phyloP scores from a whole-genome alignment of 2,329 filamentous ascomycete genomes.

The Dothistroma pini region DNA sequence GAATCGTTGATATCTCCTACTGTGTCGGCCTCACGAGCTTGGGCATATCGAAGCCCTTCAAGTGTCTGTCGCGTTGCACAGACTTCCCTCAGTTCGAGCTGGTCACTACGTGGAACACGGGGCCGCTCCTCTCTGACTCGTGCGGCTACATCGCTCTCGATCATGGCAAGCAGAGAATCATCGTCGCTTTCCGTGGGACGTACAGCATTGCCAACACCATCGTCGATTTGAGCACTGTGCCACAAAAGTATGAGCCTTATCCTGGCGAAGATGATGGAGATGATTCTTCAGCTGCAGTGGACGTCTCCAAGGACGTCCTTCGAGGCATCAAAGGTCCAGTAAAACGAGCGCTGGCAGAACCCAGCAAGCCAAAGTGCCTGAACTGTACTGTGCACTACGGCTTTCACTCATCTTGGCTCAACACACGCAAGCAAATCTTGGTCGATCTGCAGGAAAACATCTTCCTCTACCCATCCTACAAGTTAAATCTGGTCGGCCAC shows the following conservation, averaged over 20 bases:
- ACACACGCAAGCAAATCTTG: conserved; percentile 67
- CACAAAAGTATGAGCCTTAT: conserved; percentile 89
- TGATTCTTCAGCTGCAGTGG: conserved; percentile 18
- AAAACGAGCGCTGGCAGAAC: conserved; percentile 26
- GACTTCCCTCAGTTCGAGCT: conserved; percentile 81
- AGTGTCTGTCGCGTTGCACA: conserved; percentile 76
- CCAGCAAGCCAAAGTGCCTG: conserved; percentile 56
- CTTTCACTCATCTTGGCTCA: conserved; percentile 80
- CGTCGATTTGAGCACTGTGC: conserved; percentile 81
- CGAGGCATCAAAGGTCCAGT: conserved; percentile 10
- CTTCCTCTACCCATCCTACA: conserved; percentile 63
- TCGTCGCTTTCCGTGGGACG: conserved; percentile 89
- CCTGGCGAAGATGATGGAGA: conserved; percentile 50
- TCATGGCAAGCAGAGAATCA: conserved; percentile 62
- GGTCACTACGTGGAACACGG: conserved; percentile 84
- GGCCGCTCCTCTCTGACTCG: conserved; percentile 78
- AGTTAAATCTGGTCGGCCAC: conserved; percentile 79
- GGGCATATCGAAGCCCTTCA: conserved; percentile 78
- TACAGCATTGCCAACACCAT: conserved; percentile 93
- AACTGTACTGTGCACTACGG: conserved; percentile 94
- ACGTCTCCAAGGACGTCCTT: conserved; percentile 14
- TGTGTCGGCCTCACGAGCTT: conserved; percentile 84
- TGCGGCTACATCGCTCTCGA: conserved; percentile 94
- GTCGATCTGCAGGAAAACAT: conserved; percentile 60
- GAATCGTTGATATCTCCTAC: conserved; percentile 90